Evolutionary conservation across 176 grass and related monocot genomes (phyloP), one percentile per base, ranked within the genome.

Genomic region (Lolium rigidum): DNA sequence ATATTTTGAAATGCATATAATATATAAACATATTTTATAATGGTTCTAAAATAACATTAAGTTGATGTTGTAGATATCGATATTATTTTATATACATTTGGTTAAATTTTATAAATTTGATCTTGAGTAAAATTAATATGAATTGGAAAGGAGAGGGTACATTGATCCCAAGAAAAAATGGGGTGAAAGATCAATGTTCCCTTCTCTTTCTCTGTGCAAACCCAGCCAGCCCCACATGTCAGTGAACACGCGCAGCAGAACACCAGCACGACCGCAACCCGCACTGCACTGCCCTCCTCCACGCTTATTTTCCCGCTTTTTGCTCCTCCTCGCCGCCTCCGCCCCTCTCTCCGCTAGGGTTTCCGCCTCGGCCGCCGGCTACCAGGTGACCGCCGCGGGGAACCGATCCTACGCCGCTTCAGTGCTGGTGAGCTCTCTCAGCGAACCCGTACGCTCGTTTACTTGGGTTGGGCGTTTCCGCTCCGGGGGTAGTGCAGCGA

Each of bases 251-350:
- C 41, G 17, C 16, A 7, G 17, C 59, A 62, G 1, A 24, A 25
- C 59, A 62, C 59, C 22, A 13, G 21, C 59, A 9, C 58, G 10
- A 24, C 59, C 59, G 58, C 58, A 61, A 3, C 58, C 58, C 58
- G 57, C 7, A 10, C 71, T 9, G 58, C 9, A 12, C 46, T 74
- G 46, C 22, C 71, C 46, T 74, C 71, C 24, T 74, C 73, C 73
- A 76, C 73, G 73, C 48, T 54, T 54, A 11, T 76, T 76, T 76
- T 76, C 73, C 73, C 73, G 73, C 73, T 76, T 75, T 28, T 51
- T 0, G 47, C 72, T 51, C 68, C 46, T 50, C 71, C 21, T 28
- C 71, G 21, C 21, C 71, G 43, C 71, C 71, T 68, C 28, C 28
- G 28, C 64, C 26, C 26, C 25, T 47, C 70, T 22, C 47, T 6